phyloP scores from a whole-genome alignment of 306 rosid species.

The Alnus glutinosa region DNA sequence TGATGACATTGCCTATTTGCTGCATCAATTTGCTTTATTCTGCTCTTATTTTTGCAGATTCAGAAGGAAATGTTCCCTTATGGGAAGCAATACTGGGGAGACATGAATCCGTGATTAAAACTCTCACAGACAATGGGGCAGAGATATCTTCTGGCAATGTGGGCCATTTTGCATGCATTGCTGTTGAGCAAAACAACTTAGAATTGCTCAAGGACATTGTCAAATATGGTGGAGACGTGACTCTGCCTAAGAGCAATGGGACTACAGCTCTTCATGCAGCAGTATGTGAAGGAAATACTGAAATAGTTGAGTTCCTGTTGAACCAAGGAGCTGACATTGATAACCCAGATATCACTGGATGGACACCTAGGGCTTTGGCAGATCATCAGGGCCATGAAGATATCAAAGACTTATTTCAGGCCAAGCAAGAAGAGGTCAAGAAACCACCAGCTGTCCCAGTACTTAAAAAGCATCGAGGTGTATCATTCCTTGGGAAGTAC shows the following conservation, averaged over 20 bases:
- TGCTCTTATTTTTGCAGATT: constrained; percentile 42
- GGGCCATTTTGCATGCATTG: constrained; percentile 47
- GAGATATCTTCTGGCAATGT: constrained; percentile 29
- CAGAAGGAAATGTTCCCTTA: constrained; percentile 54
- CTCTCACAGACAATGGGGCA: constrained; percentile 55
- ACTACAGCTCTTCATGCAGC: constrained; percentile 64
- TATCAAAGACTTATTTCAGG: constrained; percentile 40
- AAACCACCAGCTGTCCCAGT: constrained; percentile 18
- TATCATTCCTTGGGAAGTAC: constrained; percentile 26
- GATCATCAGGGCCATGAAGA: constrained; percentile 60
- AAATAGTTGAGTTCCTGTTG: constrained; percentile 50
- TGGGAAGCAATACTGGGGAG: constrained; percentile 54
- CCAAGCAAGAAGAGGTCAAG: constrained; percentile 3
- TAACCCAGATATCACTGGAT: constrained; percentile 42
- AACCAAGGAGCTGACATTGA: constrained; percentile 56
- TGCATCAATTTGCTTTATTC: not conserved
- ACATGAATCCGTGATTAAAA: constrained; percentile 43
- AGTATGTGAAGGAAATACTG: constrained; percentile 50
- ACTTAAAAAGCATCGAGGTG: not conserved
- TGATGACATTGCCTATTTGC: not conserved
- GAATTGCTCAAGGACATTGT: constrained; percentile 48
- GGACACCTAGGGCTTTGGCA: constrained; percentile 60
- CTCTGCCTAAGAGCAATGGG: constrained; percentile 37
- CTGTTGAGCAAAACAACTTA: constrained; percentile 49
- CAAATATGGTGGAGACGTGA: constrained; percentile 41